phyloP scores from a whole-genome alignment of 495 filamentous ascomycete genomes.

The Talaromyces ruber region DNA sequence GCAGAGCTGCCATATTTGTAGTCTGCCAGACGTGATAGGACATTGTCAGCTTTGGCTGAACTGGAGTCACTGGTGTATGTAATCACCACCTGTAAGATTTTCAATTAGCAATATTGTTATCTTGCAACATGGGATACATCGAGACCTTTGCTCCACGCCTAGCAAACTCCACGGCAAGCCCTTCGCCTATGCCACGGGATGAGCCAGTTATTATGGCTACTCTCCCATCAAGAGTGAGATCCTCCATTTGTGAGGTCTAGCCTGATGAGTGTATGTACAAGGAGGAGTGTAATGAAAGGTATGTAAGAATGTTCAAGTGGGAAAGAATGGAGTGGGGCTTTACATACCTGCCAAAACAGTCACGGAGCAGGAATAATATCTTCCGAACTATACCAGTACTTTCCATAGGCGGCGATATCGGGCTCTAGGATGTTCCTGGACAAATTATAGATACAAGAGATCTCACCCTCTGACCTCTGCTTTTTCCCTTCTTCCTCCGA shows the following conservation, averaged over 20 bases:
- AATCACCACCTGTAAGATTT: slow-evolving; percentile 10
- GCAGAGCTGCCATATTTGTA: slow-evolving; percentile 8
- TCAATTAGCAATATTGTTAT: not conserved
- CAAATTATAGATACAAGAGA: not conserved
- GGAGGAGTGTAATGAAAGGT: not conserved
- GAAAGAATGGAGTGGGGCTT: not conserved
- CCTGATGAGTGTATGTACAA: not conserved
- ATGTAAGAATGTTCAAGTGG: not conserved
- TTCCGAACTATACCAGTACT: not conserved
- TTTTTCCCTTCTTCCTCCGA: not conserved
- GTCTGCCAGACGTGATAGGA: not conserved
- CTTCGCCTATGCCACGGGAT: slow-evolving; percentile 23
- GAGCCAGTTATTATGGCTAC: slow-evolving; percentile 19
- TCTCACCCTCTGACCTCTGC: not conserved
- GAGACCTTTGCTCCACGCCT: slow-evolving; percentile 16
- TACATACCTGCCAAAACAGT: not conserved
- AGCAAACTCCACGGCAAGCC: slow-evolving; percentile 20
- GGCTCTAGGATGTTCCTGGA: not conserved
- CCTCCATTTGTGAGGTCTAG: not conserved
- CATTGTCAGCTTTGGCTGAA: not conserved
- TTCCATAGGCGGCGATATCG: not conserved
- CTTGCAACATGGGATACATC: not conserved
- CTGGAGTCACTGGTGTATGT: slow-evolving; percentile 9
- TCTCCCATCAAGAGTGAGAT: slow-evolving; percentile 4
- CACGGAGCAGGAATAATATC: not conserved